A percentile compares a stretch with the other conserved stretches of the same genome.
These are phyloP conservation scores for Helotiales sp. DNA, from an alignment of 2,329 filamentous ascomycete species.

Conservation along the genomic window DNA sequence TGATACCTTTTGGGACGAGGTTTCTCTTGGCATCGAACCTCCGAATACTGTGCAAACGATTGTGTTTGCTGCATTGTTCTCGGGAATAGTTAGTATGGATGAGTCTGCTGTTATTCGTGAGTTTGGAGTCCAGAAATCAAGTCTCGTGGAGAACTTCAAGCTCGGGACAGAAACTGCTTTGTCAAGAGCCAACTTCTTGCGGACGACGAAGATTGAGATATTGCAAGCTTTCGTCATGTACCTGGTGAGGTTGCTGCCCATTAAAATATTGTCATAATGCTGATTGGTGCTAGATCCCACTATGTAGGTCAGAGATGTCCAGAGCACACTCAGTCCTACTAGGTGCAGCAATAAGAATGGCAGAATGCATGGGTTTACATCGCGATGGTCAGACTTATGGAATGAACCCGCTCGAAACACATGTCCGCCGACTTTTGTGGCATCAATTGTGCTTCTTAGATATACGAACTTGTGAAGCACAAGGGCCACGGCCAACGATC, in stretches of 20 bases:
- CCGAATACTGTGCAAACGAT: conserved; percentile 65
- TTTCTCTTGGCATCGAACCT: conserved; percentile 60
- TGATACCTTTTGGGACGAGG: conserved; percentile 62
- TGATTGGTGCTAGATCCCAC: conserved; percentile 54
- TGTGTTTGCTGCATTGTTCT: conserved; percentile 69
- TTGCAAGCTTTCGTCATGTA: conserved; percentile 79
- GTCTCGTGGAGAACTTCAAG: conserved; percentile 62
- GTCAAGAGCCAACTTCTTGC: conserved; percentile 67
- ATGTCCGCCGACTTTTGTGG: conserved; percentile 72
- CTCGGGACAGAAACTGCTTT: conserved; percentile 67
- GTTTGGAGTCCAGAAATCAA: conserved; percentile 56
- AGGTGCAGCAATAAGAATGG: conserved; percentile 70
- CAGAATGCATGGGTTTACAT: conserved; percentile 76
- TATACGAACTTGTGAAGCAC: conserved; percentile 71
- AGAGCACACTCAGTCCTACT: conserved; percentile 72
- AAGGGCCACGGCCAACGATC: conserved; percentile 70
- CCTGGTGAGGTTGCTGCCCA: conserved; percentile 50
- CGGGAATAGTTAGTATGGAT: conserved; percentile 65
- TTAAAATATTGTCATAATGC: neutral
- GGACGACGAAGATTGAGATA: conserved; percentile 71
- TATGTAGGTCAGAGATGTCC: conserved; percentile 72
- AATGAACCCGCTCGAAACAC: conserved; percentile 66
- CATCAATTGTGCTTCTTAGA: conserved; percentile 78
- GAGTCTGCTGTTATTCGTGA: conserved; percentile 51
- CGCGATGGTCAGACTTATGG: conserved; percentile 64